These are phyloP conservation scores for Glaciozyma martinii DNA, from an alignment of 768 basidiomycete species.

Conservation along the genomic window DNA sequence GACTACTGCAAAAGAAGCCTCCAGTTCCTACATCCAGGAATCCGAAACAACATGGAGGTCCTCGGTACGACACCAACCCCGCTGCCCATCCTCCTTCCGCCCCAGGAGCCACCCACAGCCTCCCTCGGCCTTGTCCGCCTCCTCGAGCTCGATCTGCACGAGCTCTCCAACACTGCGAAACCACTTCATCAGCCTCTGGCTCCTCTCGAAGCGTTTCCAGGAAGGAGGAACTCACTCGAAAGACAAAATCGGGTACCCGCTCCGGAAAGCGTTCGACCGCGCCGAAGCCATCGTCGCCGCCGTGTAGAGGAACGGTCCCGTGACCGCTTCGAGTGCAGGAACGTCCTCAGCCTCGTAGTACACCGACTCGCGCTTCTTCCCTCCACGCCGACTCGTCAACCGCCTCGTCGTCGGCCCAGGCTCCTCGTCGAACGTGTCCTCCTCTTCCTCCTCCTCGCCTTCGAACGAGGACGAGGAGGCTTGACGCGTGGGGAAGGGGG, in stretches of 20 bases:
- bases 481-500: too few species aligned
- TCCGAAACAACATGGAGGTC: conserved; percentile 20
- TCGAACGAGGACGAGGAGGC: not conserved
- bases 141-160: conserved; percentile 23
- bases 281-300: conserved; percentile 23
- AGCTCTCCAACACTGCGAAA: conserved; percentile 4
- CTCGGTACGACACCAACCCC: conserved; percentile 25
- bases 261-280: conserved; percentile 1
- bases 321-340: conserved; percentile 5
- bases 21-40: not conserved
- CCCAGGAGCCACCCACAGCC: conserved; percentile 29
- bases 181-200: not conserved
- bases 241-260: conserved; percentile 17
- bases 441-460: not conserved
- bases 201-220: too few species aligned
- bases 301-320: conserved; percentile 23
- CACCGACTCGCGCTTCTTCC: conserved; percentile 5
- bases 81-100: conserved; percentile 1
- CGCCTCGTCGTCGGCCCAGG: not conserved
- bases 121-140: conserved; percentile 25
- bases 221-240: conserved; percentile 15
- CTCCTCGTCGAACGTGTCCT: not conserved
- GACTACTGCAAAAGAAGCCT: not conserved
- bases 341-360: conserved; percentile 7
- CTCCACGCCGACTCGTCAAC: conserved; percentile 9